A percentile compares a stretch with the other conserved stretches of the same genome.
Conservation (phyloP, 768 basidiomycete species). For the Tylopilus balloui region DNA sequence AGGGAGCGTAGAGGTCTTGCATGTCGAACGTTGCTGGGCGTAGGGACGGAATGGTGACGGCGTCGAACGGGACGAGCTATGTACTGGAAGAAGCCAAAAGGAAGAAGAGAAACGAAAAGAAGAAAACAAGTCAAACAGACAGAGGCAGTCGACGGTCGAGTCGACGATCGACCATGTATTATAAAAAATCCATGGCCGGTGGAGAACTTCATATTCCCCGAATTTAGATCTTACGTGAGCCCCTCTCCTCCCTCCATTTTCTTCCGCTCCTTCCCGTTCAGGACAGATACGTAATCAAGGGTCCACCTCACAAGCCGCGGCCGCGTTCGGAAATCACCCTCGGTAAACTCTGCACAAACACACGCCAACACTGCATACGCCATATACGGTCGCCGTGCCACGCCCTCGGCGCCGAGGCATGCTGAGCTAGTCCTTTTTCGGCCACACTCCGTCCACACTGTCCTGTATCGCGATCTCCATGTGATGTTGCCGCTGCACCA, state of each 20-base stretch:
- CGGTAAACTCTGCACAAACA: slow-evolving; percentile 31
- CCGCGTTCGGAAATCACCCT: slow-evolving; percentile 39
- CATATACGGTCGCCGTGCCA: slow-evolving; percentile 26
- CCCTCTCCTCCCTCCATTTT: slow-evolving; percentile 30
- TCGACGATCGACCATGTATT: slow-evolving; percentile 36
- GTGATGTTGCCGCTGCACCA: slow-evolving; percentile 35
- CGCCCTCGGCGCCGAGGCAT: slow-evolving; percentile 42
- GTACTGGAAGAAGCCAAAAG: slow-evolving; percentile 32
- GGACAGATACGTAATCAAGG: slow-evolving; percentile 33
- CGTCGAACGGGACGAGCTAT: slow-evolving; percentile 31
- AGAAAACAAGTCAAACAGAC: slow-evolving; percentile 25
- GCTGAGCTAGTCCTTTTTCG: slow-evolving; percentile 26
- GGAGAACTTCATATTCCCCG: slow-evolving; percentile 38
- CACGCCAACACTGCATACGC: slow-evolving; percentile 14
- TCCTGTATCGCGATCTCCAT: slow-evolving; percentile 32
- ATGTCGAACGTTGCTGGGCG: slow-evolving; percentile 40
- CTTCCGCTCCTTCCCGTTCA: slow-evolving; percentile 27
- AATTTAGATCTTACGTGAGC: slow-evolving; percentile 35
- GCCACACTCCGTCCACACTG: slow-evolving; percentile 30
- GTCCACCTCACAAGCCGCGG: slow-evolving; percentile 33
- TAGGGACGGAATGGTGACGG: slow-evolving; percentile 37
- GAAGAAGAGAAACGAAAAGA: slow-evolving; percentile 26
- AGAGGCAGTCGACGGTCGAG: slow-evolving; percentile 26
- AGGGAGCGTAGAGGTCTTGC: slow-evolving; percentile 46
- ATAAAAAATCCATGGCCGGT: slow-evolving; percentile 34